These are phyloP conservation scores for Prunus fruticosa DNA, from an alignment of 306 rosid genomes.

Conservation along the genomic window DNA sequence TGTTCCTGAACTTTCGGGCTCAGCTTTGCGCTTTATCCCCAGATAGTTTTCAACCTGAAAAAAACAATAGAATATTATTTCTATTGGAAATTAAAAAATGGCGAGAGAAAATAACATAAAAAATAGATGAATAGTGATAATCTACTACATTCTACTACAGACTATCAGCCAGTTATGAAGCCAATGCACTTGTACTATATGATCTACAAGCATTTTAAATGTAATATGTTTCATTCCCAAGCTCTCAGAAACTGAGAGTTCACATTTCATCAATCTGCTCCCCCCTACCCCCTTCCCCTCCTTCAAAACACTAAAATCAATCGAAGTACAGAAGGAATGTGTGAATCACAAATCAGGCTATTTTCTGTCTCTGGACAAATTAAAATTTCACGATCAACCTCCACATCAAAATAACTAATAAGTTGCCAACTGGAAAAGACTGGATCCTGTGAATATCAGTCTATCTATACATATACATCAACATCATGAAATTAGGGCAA, in stretches of 20 bases:
- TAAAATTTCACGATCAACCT: background rate
- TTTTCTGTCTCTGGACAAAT: background rate
- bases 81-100: background rate
- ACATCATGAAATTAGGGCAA: background rate
- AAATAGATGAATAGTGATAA: background rate
- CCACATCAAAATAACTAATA: background rate
- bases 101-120: background rate
- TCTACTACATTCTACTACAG: background rate
- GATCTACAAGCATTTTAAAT: background rate
- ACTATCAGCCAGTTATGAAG: background rate
- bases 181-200: background rate
- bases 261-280: too few species aligned
- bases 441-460: background rate
- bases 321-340: too few species aligned
- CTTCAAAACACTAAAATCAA: too few species aligned
- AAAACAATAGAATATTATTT: background rate
- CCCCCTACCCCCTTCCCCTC: too few species aligned
- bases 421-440: background rate
- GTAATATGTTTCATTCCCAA: too few species aligned
- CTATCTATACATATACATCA: background rate
- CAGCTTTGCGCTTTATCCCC: slow-evolving; percentile 89
- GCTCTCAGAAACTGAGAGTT: too few species aligned
- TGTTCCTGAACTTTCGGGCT: slow-evolving; percentile 45
- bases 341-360: background rate
- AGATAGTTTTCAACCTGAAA: slow-evolving; percentile 88